A percentile compares a stretch with the other conserved stretches of the same genome.
These are phyloP conservation scores for Sporobolomyces pararoseus DNA, from an alignment of 768 basidiomycete genomes.

Conservation along the genomic window DNA sequence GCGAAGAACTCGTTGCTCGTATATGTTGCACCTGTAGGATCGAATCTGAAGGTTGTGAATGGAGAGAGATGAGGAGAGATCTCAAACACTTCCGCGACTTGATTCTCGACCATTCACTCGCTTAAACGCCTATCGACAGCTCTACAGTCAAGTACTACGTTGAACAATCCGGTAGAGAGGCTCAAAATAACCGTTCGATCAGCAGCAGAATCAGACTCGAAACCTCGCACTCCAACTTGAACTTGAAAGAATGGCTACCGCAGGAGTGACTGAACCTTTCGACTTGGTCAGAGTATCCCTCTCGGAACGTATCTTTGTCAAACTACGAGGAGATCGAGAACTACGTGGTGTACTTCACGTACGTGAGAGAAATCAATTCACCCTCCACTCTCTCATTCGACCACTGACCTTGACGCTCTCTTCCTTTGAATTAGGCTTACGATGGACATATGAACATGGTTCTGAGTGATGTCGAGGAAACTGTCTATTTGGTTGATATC, in stretches of 20 bases:
- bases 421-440: slow-evolving; percentile 86
- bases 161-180: too few relatives aligned
- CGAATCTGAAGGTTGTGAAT: too few relatives aligned
- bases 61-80: too few relatives aligned
- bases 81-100: too few relatives aligned
- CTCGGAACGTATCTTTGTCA: slow-evolving; percentile 96
- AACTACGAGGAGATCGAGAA: slow-evolving; percentile 89
- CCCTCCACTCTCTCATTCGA: background rate
- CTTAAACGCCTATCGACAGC: too few relatives aligned
- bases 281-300: slow-evolving; percentile 94
- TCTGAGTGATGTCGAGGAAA: slow-evolving; percentile 94
- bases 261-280: slow-evolving; percentile 68
- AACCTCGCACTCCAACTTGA: too few relatives aligned
- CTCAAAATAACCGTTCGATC: too few relatives aligned
- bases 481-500: slow-evolving; percentile 87
- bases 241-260: slow-evolving; percentile 19
- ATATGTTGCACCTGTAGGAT: too few relatives aligned
- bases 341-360: slow-evolving; percentile 89
- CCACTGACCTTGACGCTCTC: background rate
- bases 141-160: too few relatives aligned
- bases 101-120: too few relatives aligned
- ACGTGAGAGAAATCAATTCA: slow-evolving; percentile 47
- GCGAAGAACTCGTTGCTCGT: too few relatives aligned
- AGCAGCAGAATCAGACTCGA: too few relatives aligned
- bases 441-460: slow-evolving; percentile 99